Evolutionary conservation across 768 basidiomycete species (phyloP), one percentile per base, ranked within the genome.

Genomic region (Cystofilobasidium bisporidii): DNA sequence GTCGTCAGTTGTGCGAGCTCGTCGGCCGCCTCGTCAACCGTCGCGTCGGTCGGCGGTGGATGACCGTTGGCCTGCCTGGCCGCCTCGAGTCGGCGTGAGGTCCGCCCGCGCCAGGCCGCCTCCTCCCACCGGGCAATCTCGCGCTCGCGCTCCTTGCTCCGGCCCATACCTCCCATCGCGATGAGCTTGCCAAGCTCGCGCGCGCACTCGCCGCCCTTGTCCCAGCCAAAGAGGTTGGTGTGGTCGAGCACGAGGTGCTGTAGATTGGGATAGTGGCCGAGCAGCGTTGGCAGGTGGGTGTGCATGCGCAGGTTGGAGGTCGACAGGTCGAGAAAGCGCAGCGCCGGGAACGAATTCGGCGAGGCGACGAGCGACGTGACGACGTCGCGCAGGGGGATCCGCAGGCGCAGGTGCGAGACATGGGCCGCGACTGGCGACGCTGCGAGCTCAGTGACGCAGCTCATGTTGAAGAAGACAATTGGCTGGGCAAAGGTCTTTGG

Each of bases 271-370:
- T 87, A 83, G 41, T 79, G 76, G 28, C 59, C 38, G 20, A 67
- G n/a, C 12, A 92, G 74, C 55, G 78, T 78, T 1, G 73, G 62
- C 0, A 78, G 61, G 24, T 70, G 69, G 17, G 71, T 72, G 59
- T 77, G 74, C 32, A 76, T 69, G 24, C 77, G 72, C 1, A 78
- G 69, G 71, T 84, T 86, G 0, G 88, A 88, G 14, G 79, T 79
- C 0, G 88, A 87, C 17, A 94, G 75, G 74, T 97, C 91, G 36
- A 94, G 81, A 40, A 84, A 81, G 43, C 79, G 78, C 33, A 91
- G 75, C 56, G 71, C 74, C 1, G 81, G 85, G 68, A 81, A 81
- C 5, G 81, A 71, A 22, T 79, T 77, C 0, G 69, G 71, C 3
- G 71, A 67, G 18, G 61, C 67, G 45, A 72, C 70, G 24, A 78